Percentiles rank a stretch among this genome's conserved stretches.
Evolutionary conservation across 306 rosid species (phyloP).

Genomic region (Pueraria montana): DNA sequence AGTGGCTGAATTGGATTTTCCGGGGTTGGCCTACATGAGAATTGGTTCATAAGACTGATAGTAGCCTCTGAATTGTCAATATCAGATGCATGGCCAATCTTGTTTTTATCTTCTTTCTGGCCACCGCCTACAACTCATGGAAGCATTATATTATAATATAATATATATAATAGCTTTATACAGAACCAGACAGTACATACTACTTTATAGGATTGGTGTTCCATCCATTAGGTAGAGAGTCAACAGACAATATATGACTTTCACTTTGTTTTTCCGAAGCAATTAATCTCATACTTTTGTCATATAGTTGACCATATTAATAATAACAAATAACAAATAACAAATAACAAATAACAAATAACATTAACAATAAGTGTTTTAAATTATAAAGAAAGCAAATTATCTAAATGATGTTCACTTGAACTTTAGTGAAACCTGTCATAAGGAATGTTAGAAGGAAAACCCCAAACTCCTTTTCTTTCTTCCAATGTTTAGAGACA

Average conservation of each 20-base stretch:
- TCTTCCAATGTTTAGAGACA: background rate
- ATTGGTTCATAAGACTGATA: constrained; percentile 12
- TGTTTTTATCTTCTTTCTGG: constrained; percentile 29
- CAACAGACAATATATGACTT: background rate
- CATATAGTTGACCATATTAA: background rate
- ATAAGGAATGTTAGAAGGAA: background rate
- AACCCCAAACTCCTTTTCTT: background rate
- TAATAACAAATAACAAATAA: constrained; percentile 3
- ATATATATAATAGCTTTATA: background rate
- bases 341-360: background rate
- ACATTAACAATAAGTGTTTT: background rate
- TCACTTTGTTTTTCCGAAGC: constrained; percentile 17
- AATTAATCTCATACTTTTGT: constrained; percentile 8
- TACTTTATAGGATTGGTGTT: constrained; percentile 24
- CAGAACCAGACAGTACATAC: constrained; percentile 22
- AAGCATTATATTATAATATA: background rate
- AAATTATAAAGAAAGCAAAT: background rate
- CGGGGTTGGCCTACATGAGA: constrained; percentile 23
- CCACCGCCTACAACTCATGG: constrained; percentile 17
- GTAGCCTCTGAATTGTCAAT: constrained; percentile 39
- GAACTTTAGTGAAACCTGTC: background rate
- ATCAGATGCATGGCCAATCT: constrained; percentile 4
- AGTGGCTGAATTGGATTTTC: background rate
- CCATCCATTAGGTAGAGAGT: constrained; percentile 31
- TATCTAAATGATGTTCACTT: background rate